Base-by-base conservation (phyloP, 495 filamentous ascomycete genomes). In the Penicillium simplicissimum region DNA sequence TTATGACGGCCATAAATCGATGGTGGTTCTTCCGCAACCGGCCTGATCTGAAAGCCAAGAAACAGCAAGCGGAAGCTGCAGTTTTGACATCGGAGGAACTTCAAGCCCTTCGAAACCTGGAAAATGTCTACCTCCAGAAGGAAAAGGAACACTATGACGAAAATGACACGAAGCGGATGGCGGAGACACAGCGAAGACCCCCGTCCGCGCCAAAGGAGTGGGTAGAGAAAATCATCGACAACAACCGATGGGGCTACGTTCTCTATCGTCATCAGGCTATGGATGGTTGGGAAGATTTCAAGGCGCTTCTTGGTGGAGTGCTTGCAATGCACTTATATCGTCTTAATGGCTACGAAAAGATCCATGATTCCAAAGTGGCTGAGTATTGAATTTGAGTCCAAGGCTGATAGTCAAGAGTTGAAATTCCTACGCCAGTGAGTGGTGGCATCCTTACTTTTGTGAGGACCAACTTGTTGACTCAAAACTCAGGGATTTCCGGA, bases 371-470 rank as follows among this genome's bases (percentile, higher is more conserved):
- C 8, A 47, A 47, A 47, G 19, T n/a, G 21, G 43, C 43, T 13
- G 43, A 47, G 21, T 23, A 19, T 47, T 14, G 43, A 47, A 25
- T 47, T 47, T 23, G 21, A 47, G 43, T 19, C 43, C 3, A 47
- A 47, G 43, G 43, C 21, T 14, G 3, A 47, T 23, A 8, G 9
- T 8, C 1, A 47, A 23, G 43, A 47, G 21, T 47, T 47, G 15
- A 19, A 13, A 13, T 47, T 10, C 8, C 43, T 47, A 25, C 43
- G 43, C 43, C 43, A 47, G 43, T 47, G 7, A 47, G 43, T 47
- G 3, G 7, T 25, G 28, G 28, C 28, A 31, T 11, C 11, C 21
- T 25, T 8, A 11, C 40, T 83, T 80, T n/a, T 23, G 43, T 5
- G 43, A 25, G 43, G 6, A 11, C 2, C 17, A 47, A 11, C 11